Base-by-base conservation (phyloP, 148 eudicot genomes). In the Cornus controversa region DNA sequence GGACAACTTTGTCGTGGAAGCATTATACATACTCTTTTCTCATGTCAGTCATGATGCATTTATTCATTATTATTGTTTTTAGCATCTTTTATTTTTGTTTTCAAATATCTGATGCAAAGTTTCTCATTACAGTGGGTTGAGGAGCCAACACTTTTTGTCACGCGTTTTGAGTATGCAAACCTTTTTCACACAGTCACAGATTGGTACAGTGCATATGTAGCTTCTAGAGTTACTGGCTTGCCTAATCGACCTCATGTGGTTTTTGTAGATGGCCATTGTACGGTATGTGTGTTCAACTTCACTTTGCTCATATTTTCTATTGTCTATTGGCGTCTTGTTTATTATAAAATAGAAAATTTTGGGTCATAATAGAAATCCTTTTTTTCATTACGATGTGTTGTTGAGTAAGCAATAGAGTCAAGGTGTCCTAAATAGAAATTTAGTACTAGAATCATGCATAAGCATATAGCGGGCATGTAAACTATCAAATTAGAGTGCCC, bases 111-210 rank as follows among this genome's bases (percentile, higher is more conserved):
- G 80, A 83, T 36, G 24, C 36, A 62, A 73, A 58, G 64, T 77
- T 10, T 77, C 34, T 81, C 70, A 68, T 77, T 87, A 77, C 93
- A 96, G 99, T 96, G 99, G 99, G 78, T 96, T 80, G 97, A 96
- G 82, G 98, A 96, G 84, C 98, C 99, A 58, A 89, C 98, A 23
- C 86, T 96, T 84, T 75, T 96, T 60, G 78, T 96, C 66, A 96
- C 98, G 6, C 94, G 98, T 58, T 96, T 86, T 50, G 99, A 96
- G 84, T 96, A 96, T 86, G 98, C 98, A 50, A 96, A 96, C 83
- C 82, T 93, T 53, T 96, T 96, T 71, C 99, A 96, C 91, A 96
- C 99, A 16, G 80, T 90, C 69, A 96, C 99, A 6, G 99, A 96
- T 80, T 96, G 97, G 97, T 96, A 90, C 73, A 93, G 94, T 74